These are phyloP conservation scores for Trebouxia sp. DNA, from an alignment of 139 green algal species.

Conservation along the genomic window DNA sequence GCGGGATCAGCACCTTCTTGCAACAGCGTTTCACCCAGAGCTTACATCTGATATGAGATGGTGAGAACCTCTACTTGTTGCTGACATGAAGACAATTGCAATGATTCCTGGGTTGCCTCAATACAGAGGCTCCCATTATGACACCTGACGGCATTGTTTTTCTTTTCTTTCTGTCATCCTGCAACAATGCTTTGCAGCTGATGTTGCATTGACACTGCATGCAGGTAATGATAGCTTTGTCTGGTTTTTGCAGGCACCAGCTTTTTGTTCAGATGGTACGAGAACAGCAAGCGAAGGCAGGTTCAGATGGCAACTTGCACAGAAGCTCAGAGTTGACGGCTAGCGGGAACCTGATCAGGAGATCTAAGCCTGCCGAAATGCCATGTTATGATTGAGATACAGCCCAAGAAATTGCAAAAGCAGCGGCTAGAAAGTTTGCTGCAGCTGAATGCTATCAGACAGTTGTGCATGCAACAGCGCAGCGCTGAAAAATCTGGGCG, in stretches of 20 bases:
- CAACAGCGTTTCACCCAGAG: slow-evolving; percentile 98
- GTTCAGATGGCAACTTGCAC: background rate
- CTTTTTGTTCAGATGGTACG: slow-evolving; percentile 88
- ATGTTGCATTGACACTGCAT: background rate
- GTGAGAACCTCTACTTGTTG: slow-evolving; percentile 41
- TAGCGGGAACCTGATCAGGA: background rate
- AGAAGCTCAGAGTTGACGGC: background rate
- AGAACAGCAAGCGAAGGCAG: slow-evolving; percentile 17
- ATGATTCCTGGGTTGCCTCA: background rate
- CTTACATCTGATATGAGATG: slow-evolving; percentile 90
- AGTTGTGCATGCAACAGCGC: background rate
- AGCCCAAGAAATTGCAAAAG: no score
- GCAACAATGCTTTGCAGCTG: background rate
- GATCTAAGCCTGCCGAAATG: slow-evolving; percentile 16
- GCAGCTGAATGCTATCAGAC: background rate
- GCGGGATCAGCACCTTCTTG: slow-evolving; percentile 77
- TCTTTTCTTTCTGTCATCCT: background rate
- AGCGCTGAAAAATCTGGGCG: no score
- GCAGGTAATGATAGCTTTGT: background rate
- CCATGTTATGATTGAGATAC: slow-evolving; percentile 3
- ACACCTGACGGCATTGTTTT: no score
- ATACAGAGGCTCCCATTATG: no score
- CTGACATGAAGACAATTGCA: background rate
- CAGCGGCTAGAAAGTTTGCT: no score
- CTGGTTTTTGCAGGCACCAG: slow-evolving; percentile 70